phyloP scores from a whole-genome alignment of 305 asterid species.

The Rubia peregrina region DNA sequence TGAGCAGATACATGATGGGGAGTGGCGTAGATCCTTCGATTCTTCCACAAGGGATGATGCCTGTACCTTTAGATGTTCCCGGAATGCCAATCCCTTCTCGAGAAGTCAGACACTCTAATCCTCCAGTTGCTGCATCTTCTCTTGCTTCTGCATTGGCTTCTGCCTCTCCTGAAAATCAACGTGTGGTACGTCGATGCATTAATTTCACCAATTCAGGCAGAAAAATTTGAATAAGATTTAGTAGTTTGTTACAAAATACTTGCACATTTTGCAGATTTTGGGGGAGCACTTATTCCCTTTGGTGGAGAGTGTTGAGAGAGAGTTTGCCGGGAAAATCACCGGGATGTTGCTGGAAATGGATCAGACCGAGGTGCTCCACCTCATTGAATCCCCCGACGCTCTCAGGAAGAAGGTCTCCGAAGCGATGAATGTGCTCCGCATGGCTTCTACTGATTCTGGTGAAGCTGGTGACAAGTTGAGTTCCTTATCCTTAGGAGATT shows the following conservation, averaged over 20 bases:
- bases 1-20: conserved; percentile 35
- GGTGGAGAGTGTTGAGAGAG: conserved; percentile 49
- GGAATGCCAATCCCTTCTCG: conserved; percentile 27
- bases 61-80: conserved; percentile 33
- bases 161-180: conserved; percentile 67
- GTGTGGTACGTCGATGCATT: conserved; percentile 32
- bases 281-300: conserved; percentile 77
- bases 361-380: conserved; percentile 78
- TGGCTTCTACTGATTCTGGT: conserved; percentile 28
- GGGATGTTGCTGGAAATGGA: conserved; percentile 89
- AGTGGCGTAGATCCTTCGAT: conserved; percentile 35
- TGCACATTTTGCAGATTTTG: conserved; percentile 41
- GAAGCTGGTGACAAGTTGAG: conserved; percentile 21
- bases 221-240: background rate
- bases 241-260: background rate
- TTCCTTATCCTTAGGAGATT: conserved; percentile 18
- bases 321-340: conserved; percentile 56
- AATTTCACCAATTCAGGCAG: background rate
- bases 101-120: conserved; percentile 33
- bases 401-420: conserved; percentile 63
- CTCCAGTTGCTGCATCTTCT: conserved; percentile 38
- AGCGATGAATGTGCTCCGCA: conserved; percentile 71
- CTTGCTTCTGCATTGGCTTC: conserved; percentile 80
- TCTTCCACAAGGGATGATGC: conserved; percentile 37
- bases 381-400: conserved; percentile 73